Evolutionary conservation across 306 rosid species (phyloP), one percentile per base, ranked within the genome.

Genomic region (Ormosia semicastrata): DNA sequence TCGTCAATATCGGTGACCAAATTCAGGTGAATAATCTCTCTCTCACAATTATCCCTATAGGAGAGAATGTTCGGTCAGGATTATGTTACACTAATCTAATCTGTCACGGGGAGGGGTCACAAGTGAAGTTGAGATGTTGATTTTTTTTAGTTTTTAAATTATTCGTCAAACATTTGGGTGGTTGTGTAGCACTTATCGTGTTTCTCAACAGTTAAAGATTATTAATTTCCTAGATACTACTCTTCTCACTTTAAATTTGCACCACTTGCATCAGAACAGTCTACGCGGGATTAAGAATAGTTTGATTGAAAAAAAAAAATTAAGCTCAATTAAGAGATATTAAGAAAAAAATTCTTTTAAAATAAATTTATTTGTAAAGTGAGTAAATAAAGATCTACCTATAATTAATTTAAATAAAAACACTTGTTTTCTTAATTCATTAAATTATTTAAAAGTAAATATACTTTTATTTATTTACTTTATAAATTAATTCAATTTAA

Each of bases 1-100:
- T 95, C 9, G 94, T 95, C 80, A 95, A 93, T 59, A 91, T 95
- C 11, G 99, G 98, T 3, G 99, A 95, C 82, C 99, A 95, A 86
- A 89, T 92, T 68, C 99, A 95, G 99, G 97, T 90, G 24, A 59
- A 14, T 6, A 29, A 32, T 29, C 8, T 56, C 14, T 10, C 44
- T 53, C 2, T 5, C 15, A 4, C 14, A 13, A 8, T 69, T 79
- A 60, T 53, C 78, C 17, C 9, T 63, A 14, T 14, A 9, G 13
- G 13, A 65, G 50, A 39, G 46, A 41, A 81, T 47, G 40, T 59
- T 75, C 66, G 80, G 82, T 18, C 17, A 59, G 18, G 57, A 75
- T 83, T 86, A 2, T 57, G 36, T 4, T 5, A 29, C 82, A 71
- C 7, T 47, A 77, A 79, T 59, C 49, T n/a, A n/a, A n/a, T 53